Percentiles rank a stretch among this genome's conserved stretches.
Evolutionary conservation across 2,329 filamentous ascomycete genomes (phyloP).

Genomic region (Cryphonectria carpinicola): DNA sequence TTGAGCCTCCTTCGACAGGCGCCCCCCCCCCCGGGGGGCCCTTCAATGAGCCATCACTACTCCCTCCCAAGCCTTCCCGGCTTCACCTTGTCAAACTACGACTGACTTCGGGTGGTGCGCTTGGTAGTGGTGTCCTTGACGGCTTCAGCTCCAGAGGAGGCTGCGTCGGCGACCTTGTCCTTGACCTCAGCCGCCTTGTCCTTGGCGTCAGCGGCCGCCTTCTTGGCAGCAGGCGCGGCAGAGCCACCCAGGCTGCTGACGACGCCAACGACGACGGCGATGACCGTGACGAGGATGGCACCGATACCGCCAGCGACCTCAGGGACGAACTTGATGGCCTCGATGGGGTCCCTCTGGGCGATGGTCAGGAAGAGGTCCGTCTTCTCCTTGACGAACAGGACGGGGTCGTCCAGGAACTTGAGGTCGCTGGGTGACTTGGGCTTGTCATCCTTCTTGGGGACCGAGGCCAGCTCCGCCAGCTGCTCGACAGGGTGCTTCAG

Average conservation of each 20-base stretch:
- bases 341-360: conserved; percentile 77
- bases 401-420: conserved; percentile 88
- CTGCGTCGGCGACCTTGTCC: conserved; percentile 68
- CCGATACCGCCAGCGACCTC: conserved; percentile 84
- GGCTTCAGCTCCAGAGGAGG: conserved; percentile 67
- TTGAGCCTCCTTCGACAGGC: conserved; percentile 7
- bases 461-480: conserved; percentile 75
- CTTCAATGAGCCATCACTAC: conserved; percentile 20
- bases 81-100: conserved; percentile 41
- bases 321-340: conserved; percentile 87
- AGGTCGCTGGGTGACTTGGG: conserved; percentile 75
- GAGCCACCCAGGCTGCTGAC: conserved; percentile 62
- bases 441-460: conserved; percentile 71
- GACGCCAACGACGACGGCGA: conserved; percentile 71
- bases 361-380: conserved; percentile 87
- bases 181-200: conserved; percentile 77
- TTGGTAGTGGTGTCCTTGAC: conserved; percentile 74
- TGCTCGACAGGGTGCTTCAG: conserved; percentile 85
- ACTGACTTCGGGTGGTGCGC: conserved; percentile 62
- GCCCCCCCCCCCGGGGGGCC: too few relatives aligned
- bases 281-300: conserved; percentile 69
- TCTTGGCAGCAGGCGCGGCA: conserved; percentile 73
- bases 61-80: conserved; percentile 23
- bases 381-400: conserved; percentile 89
- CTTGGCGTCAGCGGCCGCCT: conserved; percentile 66